Percentiles rank a stretch among this genome's conserved stretches.
phyloP scores from a whole-genome alignment of 768 basidiomycete genomes.

The Boletus bicolor region DNA sequence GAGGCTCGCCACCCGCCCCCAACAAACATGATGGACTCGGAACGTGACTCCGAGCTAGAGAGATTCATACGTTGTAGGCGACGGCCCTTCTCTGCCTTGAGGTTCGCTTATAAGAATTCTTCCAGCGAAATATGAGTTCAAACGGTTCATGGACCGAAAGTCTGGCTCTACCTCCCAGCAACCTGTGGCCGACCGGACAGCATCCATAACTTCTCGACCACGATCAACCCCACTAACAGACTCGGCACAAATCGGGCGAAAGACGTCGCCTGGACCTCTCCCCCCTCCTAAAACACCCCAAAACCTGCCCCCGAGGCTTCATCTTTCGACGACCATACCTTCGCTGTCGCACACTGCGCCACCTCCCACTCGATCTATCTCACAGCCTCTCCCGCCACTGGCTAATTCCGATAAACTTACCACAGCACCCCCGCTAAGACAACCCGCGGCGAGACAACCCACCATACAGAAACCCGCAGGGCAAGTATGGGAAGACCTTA shows the following conservation, averaged over 20 bases:
- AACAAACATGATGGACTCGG: slow-evolving; percentile 69
- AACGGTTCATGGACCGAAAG: slow-evolving; percentile 55
- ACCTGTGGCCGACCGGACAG: slow-evolving; percentile 40
- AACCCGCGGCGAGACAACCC: slow-evolving; percentile 6
- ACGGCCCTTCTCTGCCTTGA: neutral
- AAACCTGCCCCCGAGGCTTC: slow-evolving; percentile 22
- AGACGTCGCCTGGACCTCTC: slow-evolving; percentile 23
- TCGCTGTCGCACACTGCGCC: slow-evolving; percentile 12
- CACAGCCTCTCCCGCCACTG: slow-evolving; percentile 34
- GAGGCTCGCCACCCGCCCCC: slow-evolving; percentile 81
- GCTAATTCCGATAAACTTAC: slow-evolving; percentile 14
- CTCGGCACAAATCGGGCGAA: slow-evolving; percentile 10
- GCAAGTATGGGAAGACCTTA: slow-evolving; percentile 60
- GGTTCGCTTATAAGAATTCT: neutral
- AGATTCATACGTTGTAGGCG: slow-evolving; percentile 78
- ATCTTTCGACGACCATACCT: slow-evolving; percentile 8
- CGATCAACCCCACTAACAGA: slow-evolving; percentile 17
- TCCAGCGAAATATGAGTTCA: slow-evolving; percentile 80
- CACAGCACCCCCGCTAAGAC: slow-evolving; percentile 3
- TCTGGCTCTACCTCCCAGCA: slow-evolving; percentile 34
- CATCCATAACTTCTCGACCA: slow-evolving; percentile 22
- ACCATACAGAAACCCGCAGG: slow-evolving; percentile 20
- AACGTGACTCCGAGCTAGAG: slow-evolving; percentile 88
- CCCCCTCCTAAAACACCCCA: slow-evolving; percentile 29
- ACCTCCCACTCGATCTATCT: slow-evolving; percentile 28